Evolutionary conservation across 2,329 filamentous ascomycete genomes (phyloP).

Genomic region (Seiridium unicorne): DNA sequence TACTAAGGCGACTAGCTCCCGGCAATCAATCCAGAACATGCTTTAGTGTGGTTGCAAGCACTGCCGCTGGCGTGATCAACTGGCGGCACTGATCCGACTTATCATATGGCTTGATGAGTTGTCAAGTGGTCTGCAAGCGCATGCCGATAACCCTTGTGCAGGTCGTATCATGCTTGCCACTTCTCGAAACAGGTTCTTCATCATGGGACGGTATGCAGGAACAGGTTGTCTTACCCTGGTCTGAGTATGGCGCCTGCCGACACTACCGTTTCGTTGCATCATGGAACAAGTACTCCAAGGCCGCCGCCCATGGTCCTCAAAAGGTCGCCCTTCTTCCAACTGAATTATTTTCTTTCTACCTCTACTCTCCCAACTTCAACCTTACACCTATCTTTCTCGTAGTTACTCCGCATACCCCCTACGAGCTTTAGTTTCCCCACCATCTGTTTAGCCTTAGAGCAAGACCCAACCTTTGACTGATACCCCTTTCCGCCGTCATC

Average conservation of each 20-base stretch:
- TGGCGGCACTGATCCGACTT: not conserved
- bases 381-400: not conserved
- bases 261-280: not conserved
- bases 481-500: conserved; percentile 9
- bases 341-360: not conserved
- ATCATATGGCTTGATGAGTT: not conserved
- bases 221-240: conserved; percentile 3
- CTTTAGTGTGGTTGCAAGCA: not conserved
- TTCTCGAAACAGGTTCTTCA: conserved; percentile 6
- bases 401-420: no score
- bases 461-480: not conserved
- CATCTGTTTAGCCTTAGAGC: not conserved
- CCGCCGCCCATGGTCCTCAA: not conserved
- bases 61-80: not conserved
- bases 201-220: not conserved
- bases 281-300: not conserved
- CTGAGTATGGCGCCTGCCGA: not conserved
- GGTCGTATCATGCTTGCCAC: not conserved
- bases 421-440: no score
- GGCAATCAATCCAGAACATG: not conserved
- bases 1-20: not conserved
- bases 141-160: not conserved
- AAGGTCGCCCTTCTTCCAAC: not conserved
- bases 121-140: not conserved
- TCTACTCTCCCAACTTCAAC: not conserved